Evolutionary conservation across 495 filamentous ascomycete species (phyloP), one percentile per base, ranked within the genome.

Genomic region (Hypoxylon perforatum): DNA sequence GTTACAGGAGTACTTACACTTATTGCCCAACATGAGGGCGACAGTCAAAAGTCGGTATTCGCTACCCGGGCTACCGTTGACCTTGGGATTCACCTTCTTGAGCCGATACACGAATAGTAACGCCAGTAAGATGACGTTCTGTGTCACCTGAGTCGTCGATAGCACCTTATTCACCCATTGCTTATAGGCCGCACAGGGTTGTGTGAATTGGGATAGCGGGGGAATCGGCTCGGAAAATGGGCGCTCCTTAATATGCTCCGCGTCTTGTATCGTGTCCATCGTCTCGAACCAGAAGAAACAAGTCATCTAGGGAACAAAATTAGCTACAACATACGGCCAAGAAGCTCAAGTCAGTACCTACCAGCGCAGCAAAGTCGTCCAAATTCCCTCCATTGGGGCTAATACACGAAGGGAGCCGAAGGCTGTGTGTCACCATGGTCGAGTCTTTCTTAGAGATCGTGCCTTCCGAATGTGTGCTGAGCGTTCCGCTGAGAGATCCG

Each of bases 261-360:
- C 89, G 50, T 82, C 78, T 58, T 88, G 85, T 14, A 97, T 80
- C 41, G 90, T 90, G 15, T 88, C 81, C 6, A 90, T 89, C n/a
- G 89, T 90, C 75, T 98, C 96, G 72, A 98, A 99, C 96, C 96
- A 99, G 80, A 99, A 97, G 25, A 99, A 82, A 69, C 94, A 97
- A 1, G 95, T 96, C 77, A 97, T 90, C 91, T 98, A 53, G 17
- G 17, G 4, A 36, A 10, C 30, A 23, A 36, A n/a, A 33, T 72
- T 41, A 64, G 49, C 21, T 53, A 69, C 35, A 49, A 25, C 14
- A 19, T 28, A 36, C 12, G 41, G 5, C 3, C 1, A n/a, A 10
- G 9, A 2, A 56, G 2, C 17, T n/a, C 1, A 39, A 21, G 17
- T 23, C n/a, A 52, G 11, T 48, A 73, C 84, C 66, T 78, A 93